Percentiles rank a stretch among this genome's conserved stretches.
phyloP scores from a whole-genome alignment of 805 yeast species.

The Naumovozyma dairenensis region DNA sequence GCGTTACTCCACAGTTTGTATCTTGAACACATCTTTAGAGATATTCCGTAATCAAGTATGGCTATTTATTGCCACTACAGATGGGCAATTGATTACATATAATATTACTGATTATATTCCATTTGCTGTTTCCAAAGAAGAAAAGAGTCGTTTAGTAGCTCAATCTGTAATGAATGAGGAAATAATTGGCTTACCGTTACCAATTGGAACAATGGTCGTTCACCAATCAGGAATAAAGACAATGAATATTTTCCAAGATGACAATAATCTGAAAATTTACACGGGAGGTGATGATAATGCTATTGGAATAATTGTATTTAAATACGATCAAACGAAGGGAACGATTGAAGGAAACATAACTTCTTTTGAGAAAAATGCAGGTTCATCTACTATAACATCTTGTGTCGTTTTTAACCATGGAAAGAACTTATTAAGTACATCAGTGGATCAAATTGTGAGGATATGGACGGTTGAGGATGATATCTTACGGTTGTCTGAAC shows the following conservation, averaged over 20 bases:
- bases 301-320: slow-evolving; percentile 35
- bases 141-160: background rate
- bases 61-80: slow-evolving; percentile 63
- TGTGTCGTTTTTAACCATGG: slow-evolving; percentile 31
- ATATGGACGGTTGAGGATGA: slow-evolving; percentile 42
- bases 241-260: slow-evolving; percentile 28
- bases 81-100: slow-evolving; percentile 67
- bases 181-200: slow-evolving; percentile 5
- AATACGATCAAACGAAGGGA: slow-evolving; percentile 14
- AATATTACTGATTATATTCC: slow-evolving; percentile 32
- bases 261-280: slow-evolving; percentile 29
- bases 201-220: slow-evolving; percentile 35
- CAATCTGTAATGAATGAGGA: background rate
- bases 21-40: slow-evolving; percentile 51
- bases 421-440: slow-evolving; percentile 43
- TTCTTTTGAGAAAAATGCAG: slow-evolving; percentile 46
- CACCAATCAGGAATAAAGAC: slow-evolving; percentile 85
- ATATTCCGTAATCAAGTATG: slow-evolving; percentile 21
- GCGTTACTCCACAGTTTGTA: slow-evolving; percentile 64
- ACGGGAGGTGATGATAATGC: slow-evolving; percentile 96
- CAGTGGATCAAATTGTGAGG: slow-evolving; percentile 76
- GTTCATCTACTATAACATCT: slow-evolving; percentile 79
- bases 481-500: slow-evolving; percentile 27
- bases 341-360: slow-evolving; percentile 18
- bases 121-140: slow-evolving; percentile 9